Conservation (phyloP, 2,329 filamentous ascomycete species). For the Aotearoamyces nothofagi region DNA sequence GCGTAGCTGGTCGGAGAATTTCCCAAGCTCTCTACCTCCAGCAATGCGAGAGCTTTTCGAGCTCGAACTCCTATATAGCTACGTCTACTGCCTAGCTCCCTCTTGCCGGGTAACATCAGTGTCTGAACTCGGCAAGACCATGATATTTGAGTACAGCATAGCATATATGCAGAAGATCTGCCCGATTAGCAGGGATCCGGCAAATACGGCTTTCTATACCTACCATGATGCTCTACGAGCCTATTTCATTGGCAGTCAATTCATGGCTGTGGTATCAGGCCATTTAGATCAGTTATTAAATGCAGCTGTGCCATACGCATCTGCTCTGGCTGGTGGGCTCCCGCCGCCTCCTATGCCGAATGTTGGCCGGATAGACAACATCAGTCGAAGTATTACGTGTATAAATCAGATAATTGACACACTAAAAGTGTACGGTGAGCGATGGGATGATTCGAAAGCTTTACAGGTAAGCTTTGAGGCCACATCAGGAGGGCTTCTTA, state of each 20-base stretch:
- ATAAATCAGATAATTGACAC: constrained; percentile 37
- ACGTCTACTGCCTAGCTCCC: constrained; percentile 76
- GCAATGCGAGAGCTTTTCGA: constrained; percentile 66
- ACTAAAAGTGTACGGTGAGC: constrained; percentile 38
- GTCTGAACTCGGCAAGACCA: constrained; percentile 58
- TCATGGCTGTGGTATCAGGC: constrained; percentile 43
- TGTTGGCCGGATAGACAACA: constrained; percentile 29
- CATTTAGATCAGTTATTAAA: constrained; percentile 40
- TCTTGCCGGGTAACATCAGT: constrained; percentile 59
- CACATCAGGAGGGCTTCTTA: constrained; percentile 12
- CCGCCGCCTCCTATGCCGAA: constrained; percentile 35
- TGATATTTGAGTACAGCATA: constrained; percentile 78
- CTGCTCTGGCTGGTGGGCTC: constrained; percentile 22
- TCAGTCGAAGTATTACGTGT: constrained; percentile 39
- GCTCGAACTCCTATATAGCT: constrained; percentile 80
- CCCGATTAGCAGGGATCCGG: constrained; percentile 43
- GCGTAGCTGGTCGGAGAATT: constrained; percentile 67
- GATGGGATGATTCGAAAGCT: constrained; percentile 40
- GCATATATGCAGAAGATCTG: constrained; percentile 67
- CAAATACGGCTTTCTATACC: constrained; percentile 55
- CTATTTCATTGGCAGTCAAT: constrained; percentile 57
- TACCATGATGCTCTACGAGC: constrained; percentile 80
- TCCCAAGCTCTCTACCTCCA: constrained; percentile 49
- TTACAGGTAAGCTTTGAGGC: constrained; percentile 37
- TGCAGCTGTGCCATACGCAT: constrained; percentile 14